These are phyloP conservation scores for Solanum boliviense DNA, from an alignment of 257 asterid genomes.

Conservation along the genomic window DNA sequence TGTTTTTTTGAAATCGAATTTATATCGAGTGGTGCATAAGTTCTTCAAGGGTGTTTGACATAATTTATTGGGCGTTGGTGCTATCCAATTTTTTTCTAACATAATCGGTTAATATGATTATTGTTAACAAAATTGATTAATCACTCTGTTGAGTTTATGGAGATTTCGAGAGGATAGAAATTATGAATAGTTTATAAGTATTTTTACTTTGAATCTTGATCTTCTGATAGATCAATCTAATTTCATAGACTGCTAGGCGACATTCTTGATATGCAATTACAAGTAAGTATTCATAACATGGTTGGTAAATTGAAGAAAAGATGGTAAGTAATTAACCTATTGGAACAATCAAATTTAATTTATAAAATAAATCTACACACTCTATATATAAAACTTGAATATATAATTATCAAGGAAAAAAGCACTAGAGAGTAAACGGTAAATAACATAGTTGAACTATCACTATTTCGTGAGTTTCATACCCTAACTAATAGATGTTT, in stretches of 20 bases:
- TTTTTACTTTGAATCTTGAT: not conserved
- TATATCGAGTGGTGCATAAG: not conserved
- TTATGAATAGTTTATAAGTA: not conserved
- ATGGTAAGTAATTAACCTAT: not conserved
- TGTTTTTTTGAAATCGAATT: no score
- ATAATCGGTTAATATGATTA: no score
- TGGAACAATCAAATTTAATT: not conserved
- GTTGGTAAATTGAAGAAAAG: not conserved
- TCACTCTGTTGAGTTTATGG: not conserved
- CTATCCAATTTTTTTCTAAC: not conserved
- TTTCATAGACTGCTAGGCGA: not conserved
- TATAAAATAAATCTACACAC: not conserved
- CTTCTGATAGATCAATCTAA: no score
- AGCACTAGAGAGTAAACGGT: not conserved
- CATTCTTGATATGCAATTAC: not conserved
- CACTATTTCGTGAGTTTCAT: not conserved
- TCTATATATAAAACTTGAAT: not conserved
- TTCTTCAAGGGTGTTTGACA: not conserved
- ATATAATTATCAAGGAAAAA: no score
- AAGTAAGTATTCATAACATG: not conserved
- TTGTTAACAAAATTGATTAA: no score
- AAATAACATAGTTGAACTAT: not conserved
- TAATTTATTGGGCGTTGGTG: not conserved
- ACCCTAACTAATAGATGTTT: not conserved
- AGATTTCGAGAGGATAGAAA: not conserved